Evolutionary conservation across 495 filamentous ascomycete genomes (phyloP).

Genomic region (Geoglossum glabrum): DNA sequence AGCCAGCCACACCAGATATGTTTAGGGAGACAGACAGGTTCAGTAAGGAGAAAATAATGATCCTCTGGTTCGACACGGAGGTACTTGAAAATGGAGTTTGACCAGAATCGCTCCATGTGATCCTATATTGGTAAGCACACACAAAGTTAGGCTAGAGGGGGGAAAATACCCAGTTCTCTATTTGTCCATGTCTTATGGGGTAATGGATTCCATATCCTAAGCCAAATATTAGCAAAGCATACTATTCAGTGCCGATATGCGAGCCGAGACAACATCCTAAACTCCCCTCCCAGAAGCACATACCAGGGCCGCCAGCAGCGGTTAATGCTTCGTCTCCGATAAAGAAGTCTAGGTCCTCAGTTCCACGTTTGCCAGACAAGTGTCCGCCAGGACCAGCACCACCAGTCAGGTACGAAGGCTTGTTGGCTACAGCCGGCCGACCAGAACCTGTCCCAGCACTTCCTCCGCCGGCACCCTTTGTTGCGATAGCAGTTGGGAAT

Average conservation of each 20-base stretch:
- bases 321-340: conserved; percentile 91
- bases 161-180: conserved; percentile 76
- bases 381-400: conserved; percentile 64
- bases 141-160: not conserved
- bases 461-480: conserved; percentile 56
- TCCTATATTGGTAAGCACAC: conserved; percentile 32
- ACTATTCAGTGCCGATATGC: not conserved
- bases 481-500: conserved; percentile 95
- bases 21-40: conserved; percentile 44
- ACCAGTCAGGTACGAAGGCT: conserved; percentile 86
- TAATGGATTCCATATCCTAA: conserved; percentile 87
- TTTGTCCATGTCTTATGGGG: conserved; percentile 90
- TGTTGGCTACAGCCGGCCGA: conserved; percentile 74
- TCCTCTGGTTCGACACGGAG: conserved; percentile 94
- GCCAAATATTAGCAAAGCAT: not conserved
- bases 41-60: conserved; percentile 92
- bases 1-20: not conserved
- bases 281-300: conserved; percentile 7
- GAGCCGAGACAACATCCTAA: not conserved
- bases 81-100: conserved; percentile 99
- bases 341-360: conserved; percentile 95
- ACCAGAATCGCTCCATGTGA: conserved; percentile 98
- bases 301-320: conserved; percentile 65
- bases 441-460: conserved; percentile 60
- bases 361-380: conserved; percentile 79